Evolutionary conservation across 164 flowering plant genomes (phyloP).

Genomic region (Cinnamomum micranthum): DNA sequence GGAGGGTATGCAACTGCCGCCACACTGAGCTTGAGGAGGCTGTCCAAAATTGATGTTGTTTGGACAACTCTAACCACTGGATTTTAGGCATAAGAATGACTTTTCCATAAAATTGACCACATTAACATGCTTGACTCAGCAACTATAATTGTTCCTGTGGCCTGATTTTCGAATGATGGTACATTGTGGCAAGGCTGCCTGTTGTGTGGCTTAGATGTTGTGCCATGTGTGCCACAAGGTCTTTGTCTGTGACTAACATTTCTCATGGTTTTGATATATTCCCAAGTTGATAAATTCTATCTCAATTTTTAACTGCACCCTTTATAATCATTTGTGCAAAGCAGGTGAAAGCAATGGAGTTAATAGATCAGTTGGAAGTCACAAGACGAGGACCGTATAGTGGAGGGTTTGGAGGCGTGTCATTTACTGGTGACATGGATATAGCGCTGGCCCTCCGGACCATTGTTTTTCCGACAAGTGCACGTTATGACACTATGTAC

Average conservation of each 20-base stretch:
- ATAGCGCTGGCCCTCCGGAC: constrained; percentile 87
- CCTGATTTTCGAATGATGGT: not conserved
- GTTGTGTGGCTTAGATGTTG: not conserved
- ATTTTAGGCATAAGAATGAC: no score
- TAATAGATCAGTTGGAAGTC: constrained; percentile 78
- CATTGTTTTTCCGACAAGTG: constrained; percentile 69
- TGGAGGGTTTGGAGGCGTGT: constrained; percentile 90
- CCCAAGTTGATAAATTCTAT: not conserved
- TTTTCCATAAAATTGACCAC: no score
- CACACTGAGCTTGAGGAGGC: no score
- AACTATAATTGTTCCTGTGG: no score
- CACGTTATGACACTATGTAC: constrained; percentile 72
- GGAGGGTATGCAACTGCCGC: no score
- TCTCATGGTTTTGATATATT: not conserved
- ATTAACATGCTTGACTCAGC: no score
- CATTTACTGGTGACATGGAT: constrained; percentile 85
- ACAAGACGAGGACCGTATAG: constrained; percentile 87
- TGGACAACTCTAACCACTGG: no score
- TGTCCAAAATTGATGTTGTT: no score
- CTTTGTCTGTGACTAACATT: not conserved
- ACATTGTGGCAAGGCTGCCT: not conserved
- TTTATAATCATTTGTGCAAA: not conserved
- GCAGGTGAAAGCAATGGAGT: constrained; percentile 95
- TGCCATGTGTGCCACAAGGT: no score
- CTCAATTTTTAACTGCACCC: not conserved